Evolutionary conservation across 2,329 filamentous ascomycete genomes (phyloP).

Genomic region (Cryphonectria parasitica): DNA sequence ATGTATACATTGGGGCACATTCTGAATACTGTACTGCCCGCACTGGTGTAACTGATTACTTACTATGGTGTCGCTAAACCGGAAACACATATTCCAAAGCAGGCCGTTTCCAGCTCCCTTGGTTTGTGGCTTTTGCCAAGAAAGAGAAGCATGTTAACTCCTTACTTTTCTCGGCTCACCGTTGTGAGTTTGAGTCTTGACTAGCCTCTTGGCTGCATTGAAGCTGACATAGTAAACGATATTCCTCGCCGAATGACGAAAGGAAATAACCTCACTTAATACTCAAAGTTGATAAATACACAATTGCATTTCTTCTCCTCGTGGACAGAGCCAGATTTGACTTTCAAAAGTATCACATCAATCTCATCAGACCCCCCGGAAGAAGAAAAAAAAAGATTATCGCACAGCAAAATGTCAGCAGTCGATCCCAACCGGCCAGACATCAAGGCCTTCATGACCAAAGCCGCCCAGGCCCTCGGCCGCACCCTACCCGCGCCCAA

Average conservation of each 20-base stretch:
- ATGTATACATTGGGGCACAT: not conserved
- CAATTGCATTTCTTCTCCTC: not conserved
- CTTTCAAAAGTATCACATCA: not conserved
- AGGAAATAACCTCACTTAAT: not conserved
- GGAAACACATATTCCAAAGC: not conserved
- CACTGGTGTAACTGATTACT: not conserved
- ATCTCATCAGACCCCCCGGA: not conserved
- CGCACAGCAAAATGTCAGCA: conserved; percentile 25
- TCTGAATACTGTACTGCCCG: not conserved
- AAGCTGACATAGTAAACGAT: not conserved
- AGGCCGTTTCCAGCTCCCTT: not conserved
- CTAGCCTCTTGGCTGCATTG: conserved; percentile 8
- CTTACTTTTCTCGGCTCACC: not conserved
- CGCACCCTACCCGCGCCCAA: conserved; percentile 33
- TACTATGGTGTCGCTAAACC: not conserved
- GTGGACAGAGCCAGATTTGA: not conserved
- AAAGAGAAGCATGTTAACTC: no score
- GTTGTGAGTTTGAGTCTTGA: not conserved
- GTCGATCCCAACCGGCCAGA: conserved; percentile 33
- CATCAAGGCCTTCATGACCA: conserved; percentile 35
- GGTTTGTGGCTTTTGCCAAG: not conserved
- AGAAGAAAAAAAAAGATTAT: not conserved
- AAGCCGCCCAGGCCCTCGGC: conserved; percentile 33
- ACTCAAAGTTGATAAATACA: not conserved
- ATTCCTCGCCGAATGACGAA: not conserved